Base-by-base conservation (phyloP, 768 basidiomycete species). In the Amanita polypyramis region DNA sequence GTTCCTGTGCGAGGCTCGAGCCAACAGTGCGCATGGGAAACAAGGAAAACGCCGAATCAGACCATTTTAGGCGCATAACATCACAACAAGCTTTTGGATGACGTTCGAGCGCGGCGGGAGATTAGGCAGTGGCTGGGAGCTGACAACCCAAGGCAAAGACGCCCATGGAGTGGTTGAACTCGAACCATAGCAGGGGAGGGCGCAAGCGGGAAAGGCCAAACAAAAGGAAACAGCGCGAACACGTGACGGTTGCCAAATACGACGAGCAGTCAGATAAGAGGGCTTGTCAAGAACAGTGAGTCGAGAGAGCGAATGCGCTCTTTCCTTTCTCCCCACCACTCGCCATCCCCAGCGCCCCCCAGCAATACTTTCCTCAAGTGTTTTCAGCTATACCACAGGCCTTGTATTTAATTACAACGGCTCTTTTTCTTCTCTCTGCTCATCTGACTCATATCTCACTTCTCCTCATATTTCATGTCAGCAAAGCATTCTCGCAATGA, bases 341-440 rank as follows among this genome's bases (percentile, higher is more conserved):
- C 29, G 17, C 20, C 17, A 5, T 23, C 46, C 38, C 7, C 15
- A 47, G 12, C 46, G n/a, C 23, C n/a, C 21, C 8, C 27, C 35
- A 25, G 8, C 34, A 7, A 46, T 7, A 4, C 30, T 8, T 27
- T 38, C 19, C 5, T 47, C 27, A 8, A 17, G 10, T 2, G 14
- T 12, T 33, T 15, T n/a, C n/a, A n/a, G n/a, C n/a, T n/a, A n/a
- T n/a, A n/a, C n/a, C n/a, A n/a, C n/a, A 27, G 15, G 30, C 39
- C 47, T 48, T 48, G 47, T 27, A 48, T 48, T 48, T 38, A 33
- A 33, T 48, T 48, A 48, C 47, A 47, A 47, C 36, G 45, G 37
- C 45, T 15, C 25, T 12, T 35, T 37, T 17, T 38, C 21, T 40
- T 6, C 30, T 41, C 32, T 17, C 11, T 11, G 3, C 40, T 12